Evolutionary conservation across 805 yeast genomes (phyloP).

Genomic region (Yarrowia keelungensis): DNA sequence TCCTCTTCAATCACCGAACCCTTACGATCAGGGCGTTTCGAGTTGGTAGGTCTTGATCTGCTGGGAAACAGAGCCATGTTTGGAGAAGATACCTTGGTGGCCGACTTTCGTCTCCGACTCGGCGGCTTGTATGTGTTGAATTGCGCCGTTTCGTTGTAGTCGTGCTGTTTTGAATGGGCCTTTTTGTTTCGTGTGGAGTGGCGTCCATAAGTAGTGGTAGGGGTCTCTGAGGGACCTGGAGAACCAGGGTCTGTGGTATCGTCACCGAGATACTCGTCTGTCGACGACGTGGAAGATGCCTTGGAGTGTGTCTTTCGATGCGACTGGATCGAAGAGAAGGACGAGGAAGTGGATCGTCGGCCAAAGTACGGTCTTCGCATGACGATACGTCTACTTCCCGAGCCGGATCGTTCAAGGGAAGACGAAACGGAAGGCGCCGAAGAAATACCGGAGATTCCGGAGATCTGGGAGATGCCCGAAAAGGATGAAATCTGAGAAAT

Average conservation of each 20-base stretch:
- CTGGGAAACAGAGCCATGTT: constrained; percentile 31
- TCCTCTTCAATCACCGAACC: constrained; percentile 36
- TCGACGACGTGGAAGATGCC: constrained; percentile 44
- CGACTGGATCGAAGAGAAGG: constrained; percentile 45
- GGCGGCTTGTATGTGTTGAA: constrained; percentile 42
- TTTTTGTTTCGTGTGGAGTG: constrained; percentile 16
- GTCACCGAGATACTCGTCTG: constrained; percentile 23
- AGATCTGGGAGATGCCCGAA: constrained; percentile 61
- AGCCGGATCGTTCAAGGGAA: constrained; percentile 40
- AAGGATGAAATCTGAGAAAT: constrained; percentile 58
- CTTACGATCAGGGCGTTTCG: constrained; percentile 29
- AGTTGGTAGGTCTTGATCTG: constrained; percentile 10
- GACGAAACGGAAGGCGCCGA: constrained; percentile 44
- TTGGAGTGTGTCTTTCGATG: constrained; percentile 43
- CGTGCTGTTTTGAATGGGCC: constrained; percentile 45
- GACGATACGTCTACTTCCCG: constrained; percentile 23
- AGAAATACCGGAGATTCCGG: constrained; percentile 51
- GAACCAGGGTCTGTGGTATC: constrained; percentile 11
- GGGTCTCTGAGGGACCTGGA: constrained; percentile 16
- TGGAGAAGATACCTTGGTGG: constrained; percentile 7
- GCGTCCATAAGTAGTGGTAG: constrained; percentile 5
- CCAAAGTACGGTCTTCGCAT: constrained; percentile 41
- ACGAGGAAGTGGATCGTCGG: constrained; percentile 46
- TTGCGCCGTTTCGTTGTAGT: constrained; percentile 46
- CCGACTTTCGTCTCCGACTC: constrained; percentile 26